Evolutionary conservation across 2,329 filamentous ascomycete species (phyloP), one percentile per base, ranked within the genome.

Genomic region (Sordariomycetes sp.): DNA sequence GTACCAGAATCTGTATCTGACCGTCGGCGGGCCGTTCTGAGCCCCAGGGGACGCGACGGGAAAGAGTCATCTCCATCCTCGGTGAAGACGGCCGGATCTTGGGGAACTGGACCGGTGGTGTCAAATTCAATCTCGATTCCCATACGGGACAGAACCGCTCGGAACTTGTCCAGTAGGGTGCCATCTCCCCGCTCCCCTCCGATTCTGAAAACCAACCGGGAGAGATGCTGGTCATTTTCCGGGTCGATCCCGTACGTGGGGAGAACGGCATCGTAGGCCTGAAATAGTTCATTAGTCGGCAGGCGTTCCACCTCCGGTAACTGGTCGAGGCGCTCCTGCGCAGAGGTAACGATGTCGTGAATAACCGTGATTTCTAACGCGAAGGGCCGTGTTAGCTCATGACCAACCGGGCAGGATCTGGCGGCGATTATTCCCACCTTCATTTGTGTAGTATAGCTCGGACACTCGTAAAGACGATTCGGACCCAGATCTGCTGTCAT

Each of bases 151-250:
- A 95, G 75, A 59, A 89, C 76, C 58, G 78, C 74, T 67, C 84
- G 79, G 64, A 94, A 91, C 62, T 86, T 87, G 59, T 86, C 81
- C 61, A 82, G 76, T 32, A 95, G 74, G 4, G 77, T 77, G 36
- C 71, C 72, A 53, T 78, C 70, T 53, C 79, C 78, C 58, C 77
- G 76, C 64, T 82, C 78, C 60, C 83, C 84, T 56, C 88, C 87
- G 66, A 96, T 82, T 64, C 85, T 85, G 67, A 94, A 89, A 58
- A 96, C 72, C 64, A 95, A 84, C 61, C 86, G 82, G 62, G 90
- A 84, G 65, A 90, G 85, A 62, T 87, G 82, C 63, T 84, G 83
- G 64, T 91, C 88, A 62, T 86, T 77, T 64, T 88, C 84, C n/a
- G 82, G 78, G 59, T 89, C 79, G 61, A 89, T 74, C 57, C 83